Evolutionary conservation across 768 basidiomycete species (phyloP), one percentile per base, ranked within the genome.

Genomic region (Phanerochaete carnosa): DNA sequence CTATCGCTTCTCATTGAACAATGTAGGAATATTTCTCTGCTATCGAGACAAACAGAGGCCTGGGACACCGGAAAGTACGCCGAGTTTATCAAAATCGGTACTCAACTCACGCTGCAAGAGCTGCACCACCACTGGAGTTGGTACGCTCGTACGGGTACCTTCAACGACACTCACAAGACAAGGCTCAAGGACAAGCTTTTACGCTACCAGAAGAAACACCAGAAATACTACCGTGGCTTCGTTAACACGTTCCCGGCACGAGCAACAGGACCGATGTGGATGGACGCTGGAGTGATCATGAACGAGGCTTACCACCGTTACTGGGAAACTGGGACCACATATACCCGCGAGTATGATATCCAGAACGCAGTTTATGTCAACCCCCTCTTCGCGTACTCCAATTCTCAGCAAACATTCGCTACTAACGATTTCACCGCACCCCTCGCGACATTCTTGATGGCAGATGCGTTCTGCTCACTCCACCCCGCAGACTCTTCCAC

Each of bases 51-150:
- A 57, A 57, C 79, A 22, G 54, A 72, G 7, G 58, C 67, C 1
- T 85, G 83, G 83, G 65, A 73, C 13, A 45, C 60, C 0, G 76
- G 73, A 19, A 64, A 66, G 30, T 83, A 82, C 58, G 74, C 73
- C 7, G 12, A 32, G 0, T 69, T 74, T 60, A 54, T 83, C 35
- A 65, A 70, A 23, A 73, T 83, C 55, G 76, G 74, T 62, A 77
- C 74, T 13, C 55, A 66, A 6, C 65, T 76, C 45, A 79, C 82
- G 0, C 60, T 83, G 22, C 30, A 59, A 0, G 74, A 77, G 57
- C 66, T 82, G 13, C 77, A 72, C 13, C 71, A 70, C 3, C 75
- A 78, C 58, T 83, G 80, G 81, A 29, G 26, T 2, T 56, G 65
- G n/a, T 70, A 70, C 29, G 63, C 60, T 19, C 22, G 19, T 12